A percentile compares a stretch with the other conserved stretches of the same genome.
Evolutionary conservation across 352 stramenopile species (phyloP).

Genomic region (Phytopythium montanum): DNA sequence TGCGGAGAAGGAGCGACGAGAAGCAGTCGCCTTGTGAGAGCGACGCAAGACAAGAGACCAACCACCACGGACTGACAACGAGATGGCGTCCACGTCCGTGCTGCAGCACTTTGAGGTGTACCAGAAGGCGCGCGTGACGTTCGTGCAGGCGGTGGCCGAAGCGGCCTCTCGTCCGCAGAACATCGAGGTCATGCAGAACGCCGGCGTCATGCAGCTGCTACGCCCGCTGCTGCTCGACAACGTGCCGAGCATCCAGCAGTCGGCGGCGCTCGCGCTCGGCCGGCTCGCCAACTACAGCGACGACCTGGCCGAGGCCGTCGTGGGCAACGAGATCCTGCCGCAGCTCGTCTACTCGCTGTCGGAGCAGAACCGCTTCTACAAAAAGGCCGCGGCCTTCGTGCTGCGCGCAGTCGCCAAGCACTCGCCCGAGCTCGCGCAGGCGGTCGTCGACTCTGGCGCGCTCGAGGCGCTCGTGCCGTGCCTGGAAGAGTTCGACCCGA

Average conservation of each 20-base stretch:
- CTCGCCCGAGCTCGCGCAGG: constrained; percentile 92
- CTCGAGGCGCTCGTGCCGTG: constrained; percentile 92
- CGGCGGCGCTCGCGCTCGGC: constrained; percentile 89
- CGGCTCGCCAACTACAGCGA: constrained; percentile 95
- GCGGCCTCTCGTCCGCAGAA: constrained; percentile 93
- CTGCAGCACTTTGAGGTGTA: constrained; percentile 95
- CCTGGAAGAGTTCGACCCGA: constrained; percentile 95
- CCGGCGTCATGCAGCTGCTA: constrained; percentile 94
- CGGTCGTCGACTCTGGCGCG: constrained; percentile 91
- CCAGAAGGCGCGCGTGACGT: constrained; percentile 93
- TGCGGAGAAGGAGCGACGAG: too few species aligned
- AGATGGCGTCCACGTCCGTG: constrained; percentile 86
- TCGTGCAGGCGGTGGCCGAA: constrained; percentile 93
- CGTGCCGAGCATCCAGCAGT: constrained; percentile 95
- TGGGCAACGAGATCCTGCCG: constrained; percentile 95
- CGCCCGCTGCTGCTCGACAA: constrained; percentile 93
- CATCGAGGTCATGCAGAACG: constrained; percentile 96
- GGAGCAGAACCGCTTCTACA: constrained; percentile 95
- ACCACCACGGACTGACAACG: too few species aligned
- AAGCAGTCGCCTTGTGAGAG: too few species aligned
- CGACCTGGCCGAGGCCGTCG: constrained; percentile 92
- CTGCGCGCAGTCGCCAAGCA: constrained; percentile 93
- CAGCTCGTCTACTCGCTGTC: constrained; percentile 95
- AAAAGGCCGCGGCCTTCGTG: constrained; percentile 94
- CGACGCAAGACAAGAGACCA: too few species aligned